Conservation (phyloP, 1,139 yeast genomes). For the Taphrina betulina region DNA sequence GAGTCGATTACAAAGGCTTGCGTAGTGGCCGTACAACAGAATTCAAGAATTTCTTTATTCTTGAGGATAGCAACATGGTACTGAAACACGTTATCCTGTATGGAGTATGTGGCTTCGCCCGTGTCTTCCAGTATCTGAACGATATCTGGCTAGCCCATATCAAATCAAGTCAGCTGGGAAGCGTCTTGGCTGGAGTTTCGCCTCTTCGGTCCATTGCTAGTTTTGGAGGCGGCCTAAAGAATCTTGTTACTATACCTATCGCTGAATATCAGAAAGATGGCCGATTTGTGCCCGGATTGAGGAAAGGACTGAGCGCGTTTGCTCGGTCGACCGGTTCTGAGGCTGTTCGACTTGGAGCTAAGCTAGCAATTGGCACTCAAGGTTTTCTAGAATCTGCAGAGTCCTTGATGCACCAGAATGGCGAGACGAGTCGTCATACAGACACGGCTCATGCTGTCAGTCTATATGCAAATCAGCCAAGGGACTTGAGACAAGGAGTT, state of each 20-base stretch:
- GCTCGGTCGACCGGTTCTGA: conserved; percentile 80
- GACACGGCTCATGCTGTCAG: conserved; percentile 51
- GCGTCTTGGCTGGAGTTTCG: conserved; percentile 77
- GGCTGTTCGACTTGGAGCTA: conserved; percentile 76
- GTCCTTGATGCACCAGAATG: conserved; percentile 66
- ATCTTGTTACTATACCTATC: conserved; percentile 69
- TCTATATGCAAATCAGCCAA: conserved; percentile 83
- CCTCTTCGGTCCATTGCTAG: conserved; percentile 76
- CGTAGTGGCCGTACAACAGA: conserved; percentile 84
- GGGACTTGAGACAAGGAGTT: conserved; percentile 66
- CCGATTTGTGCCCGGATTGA: conserved; percentile 64
- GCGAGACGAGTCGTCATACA: conserved; percentile 4
- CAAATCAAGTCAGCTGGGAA: conserved; percentile 69
- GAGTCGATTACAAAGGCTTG: conserved; percentile 76
- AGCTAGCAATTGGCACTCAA: conserved; percentile 86
- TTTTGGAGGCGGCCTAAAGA: conserved; percentile 74
- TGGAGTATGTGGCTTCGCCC: conserved; percentile 74
- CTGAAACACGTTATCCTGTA: conserved; percentile 62
- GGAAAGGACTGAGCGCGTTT: conserved; percentile 75
- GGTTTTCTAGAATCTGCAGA: conserved; percentile 77
- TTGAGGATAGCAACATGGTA: conserved; percentile 77
- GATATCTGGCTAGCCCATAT: conserved; percentile 86
- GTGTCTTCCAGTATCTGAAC: conserved; percentile 57
- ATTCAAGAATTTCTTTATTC: conserved; percentile 78
- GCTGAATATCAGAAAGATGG: conserved; percentile 74